These are phyloP conservation scores for Amorphotheca resinae DNA, from an alignment of 495 filamentous ascomycete species.

Conservation along the genomic window DNA sequence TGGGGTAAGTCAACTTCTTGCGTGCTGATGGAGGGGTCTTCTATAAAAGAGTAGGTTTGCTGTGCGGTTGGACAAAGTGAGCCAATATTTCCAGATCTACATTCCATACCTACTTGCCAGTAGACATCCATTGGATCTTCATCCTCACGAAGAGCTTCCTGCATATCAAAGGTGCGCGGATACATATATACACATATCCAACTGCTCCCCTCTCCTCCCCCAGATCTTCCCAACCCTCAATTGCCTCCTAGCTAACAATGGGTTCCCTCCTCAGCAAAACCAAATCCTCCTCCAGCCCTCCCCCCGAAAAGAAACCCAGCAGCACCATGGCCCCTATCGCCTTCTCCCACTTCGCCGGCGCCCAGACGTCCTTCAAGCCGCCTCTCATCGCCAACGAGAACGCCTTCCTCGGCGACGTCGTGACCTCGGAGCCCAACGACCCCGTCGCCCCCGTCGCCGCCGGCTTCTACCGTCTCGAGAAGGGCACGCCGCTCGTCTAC, in stretches of 20 bases:
- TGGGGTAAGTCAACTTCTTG: slow-evolving; percentile 4
- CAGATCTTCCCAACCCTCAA: not conserved
- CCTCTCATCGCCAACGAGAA: slow-evolving; percentile 66
- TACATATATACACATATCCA: no score
- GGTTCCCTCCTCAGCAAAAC: slow-evolving; percentile 27
- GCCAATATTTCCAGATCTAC: slow-evolving; percentile 12
- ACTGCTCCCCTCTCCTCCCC: not conserved
- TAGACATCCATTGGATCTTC: not conserved
- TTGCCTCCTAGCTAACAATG: slow-evolving; percentile 19
- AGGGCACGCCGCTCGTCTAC: slow-evolving; percentile 62
- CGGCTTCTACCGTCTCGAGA: slow-evolving; percentile 65
- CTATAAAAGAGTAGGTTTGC: not conserved
- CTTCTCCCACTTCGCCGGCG: slow-evolving; percentile 44
- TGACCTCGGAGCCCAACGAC: slow-evolving; percentile 40
- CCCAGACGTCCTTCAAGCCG: slow-evolving; percentile 53
- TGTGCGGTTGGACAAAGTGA: slow-evolving; percentile 2
- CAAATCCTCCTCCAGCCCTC: slow-evolving; percentile 12
- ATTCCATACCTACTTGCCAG: slow-evolving; percentile 1
- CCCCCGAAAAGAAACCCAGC: slow-evolving; percentile 9
- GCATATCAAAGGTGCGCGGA: no score
- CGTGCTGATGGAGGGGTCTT: not conserved
- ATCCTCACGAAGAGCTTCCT: not conserved
- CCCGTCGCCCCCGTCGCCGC: slow-evolving; percentile 50
- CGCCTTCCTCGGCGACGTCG: slow-evolving; percentile 56
- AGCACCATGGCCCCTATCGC: slow-evolving; percentile 16